Evolutionary conservation across 2,329 filamentous ascomycete genomes (phyloP).

Genomic region (Fusarium armeniacum): DNA sequence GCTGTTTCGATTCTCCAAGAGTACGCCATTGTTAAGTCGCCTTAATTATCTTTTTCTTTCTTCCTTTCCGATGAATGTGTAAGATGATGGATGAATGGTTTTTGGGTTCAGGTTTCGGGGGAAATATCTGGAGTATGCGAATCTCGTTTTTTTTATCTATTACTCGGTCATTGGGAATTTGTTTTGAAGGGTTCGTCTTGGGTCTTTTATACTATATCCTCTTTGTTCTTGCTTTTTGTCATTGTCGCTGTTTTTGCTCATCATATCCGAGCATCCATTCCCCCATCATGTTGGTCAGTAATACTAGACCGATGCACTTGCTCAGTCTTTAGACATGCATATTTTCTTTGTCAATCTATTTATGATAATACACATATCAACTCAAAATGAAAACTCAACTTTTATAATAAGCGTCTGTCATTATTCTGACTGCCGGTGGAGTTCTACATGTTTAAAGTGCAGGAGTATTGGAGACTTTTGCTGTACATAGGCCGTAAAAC

Average conservation of each 20-base stretch:
- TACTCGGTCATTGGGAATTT: constrained; percentile 31
- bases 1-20: constrained; percentile 62
- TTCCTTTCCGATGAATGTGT: constrained; percentile 15
- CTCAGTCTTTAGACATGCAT: constrained; percentile 25
- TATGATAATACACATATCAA: constrained; percentile 32
- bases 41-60: constrained; percentile 6
- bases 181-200: constrained; percentile 14
- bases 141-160: not conserved
- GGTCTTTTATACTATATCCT: constrained; percentile 38
- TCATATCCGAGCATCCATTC: constrained; percentile 17
- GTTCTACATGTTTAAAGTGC: too few relatives aligned
- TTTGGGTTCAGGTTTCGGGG: constrained; percentile 17
- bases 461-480: too few relatives aligned
- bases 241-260: constrained; percentile 11
- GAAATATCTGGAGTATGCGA: constrained; percentile 42
- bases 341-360: constrained; percentile 37
- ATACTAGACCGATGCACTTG: constrained; percentile 18
- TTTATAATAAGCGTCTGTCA: not conserved
- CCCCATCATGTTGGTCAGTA: constrained; percentile 9
- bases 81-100: constrained; percentile 42
- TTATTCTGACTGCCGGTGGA: too few relatives aligned
- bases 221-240: constrained; percentile 31
- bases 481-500: too few relatives aligned
- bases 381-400: not conserved
- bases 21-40: constrained; percentile 31